Percentiles rank a stretch among this genome's conserved stretches.
phyloP scores from a whole-genome alignment of 306 rosid genomes.

The Pueraria montana region DNA sequence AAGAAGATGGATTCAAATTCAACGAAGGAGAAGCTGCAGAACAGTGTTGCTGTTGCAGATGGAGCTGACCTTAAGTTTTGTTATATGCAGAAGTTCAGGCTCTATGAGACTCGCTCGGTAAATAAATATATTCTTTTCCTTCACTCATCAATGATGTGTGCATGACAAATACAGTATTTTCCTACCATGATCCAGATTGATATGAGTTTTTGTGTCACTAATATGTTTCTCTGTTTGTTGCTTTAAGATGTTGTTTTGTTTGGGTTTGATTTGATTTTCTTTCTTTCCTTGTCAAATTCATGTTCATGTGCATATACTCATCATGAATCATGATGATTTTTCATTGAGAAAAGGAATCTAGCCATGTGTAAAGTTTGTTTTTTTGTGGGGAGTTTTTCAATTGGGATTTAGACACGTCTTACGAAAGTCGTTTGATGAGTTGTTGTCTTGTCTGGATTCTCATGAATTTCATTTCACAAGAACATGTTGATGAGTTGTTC shows the following conservation, averaged over 20 bases:
- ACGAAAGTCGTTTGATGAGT: conserved; percentile 18
- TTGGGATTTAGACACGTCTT: conserved; percentile 26
- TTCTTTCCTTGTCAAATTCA: conserved; percentile 16
- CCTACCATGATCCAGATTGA: conserved; percentile 20
- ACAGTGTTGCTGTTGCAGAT: conserved; percentile 46
- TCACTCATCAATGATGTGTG: background rate
- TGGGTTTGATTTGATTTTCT: background rate
- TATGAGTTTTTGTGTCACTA: background rate
- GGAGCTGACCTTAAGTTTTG: conserved; percentile 57
- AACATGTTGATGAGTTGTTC: background rate
- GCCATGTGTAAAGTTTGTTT: background rate
- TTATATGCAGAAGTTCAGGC: conserved; percentile 93
- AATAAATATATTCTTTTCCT: conserved; percentile 27
- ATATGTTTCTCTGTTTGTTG: conserved; percentile 31
- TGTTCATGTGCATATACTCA: conserved; percentile 7
- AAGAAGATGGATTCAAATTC: conserved; percentile 61
- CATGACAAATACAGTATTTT: conserved; percentile 27
- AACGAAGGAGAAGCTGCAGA: conserved; percentile 52
- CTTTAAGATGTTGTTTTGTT: conserved; percentile 27
- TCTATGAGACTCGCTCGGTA: conserved; percentile 96
- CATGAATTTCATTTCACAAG: conserved; percentile 18
- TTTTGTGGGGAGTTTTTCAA: background rate
- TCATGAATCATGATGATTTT: conserved; percentile 28
- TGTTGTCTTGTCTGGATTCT: conserved; percentile 31
- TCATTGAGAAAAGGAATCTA: conserved; percentile 23